Evolutionary conservation across 2,329 filamentous ascomycete genomes (phyloP), one percentile per base, ranked within the genome.

Genomic region (Penicillium sp.): DNA sequence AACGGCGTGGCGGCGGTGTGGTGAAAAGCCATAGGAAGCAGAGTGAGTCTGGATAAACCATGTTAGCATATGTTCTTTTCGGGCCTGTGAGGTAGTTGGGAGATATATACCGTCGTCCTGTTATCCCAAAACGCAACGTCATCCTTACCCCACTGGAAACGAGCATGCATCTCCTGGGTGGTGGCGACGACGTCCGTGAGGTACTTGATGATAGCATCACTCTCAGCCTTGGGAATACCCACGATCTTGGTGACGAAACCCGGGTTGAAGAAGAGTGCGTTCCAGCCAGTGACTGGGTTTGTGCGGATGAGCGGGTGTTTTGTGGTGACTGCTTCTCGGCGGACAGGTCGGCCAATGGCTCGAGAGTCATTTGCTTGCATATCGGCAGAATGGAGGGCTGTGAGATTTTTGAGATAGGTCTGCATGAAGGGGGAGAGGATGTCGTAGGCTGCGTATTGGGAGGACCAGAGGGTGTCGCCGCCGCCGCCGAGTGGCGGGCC

Each of bases 51-150:
- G 42, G 37, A 43, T 11, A 16, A 26, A 33, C 28, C 60, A 19
- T 64, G 49, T 58, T 40, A 61, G 11, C 2, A 40, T 35, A 60
- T 46, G 11, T 5, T 14, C 28, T 33, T 1, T 1, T 22, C 19
- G 19, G 19, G 19, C 2, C 10, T 22, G 28, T 14, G n/a, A 35
- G 16, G 7, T 51, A 3, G 11, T 19, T 14, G 37, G 33, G 26
- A 37, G 11, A 40, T 25, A 71, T 77, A 68, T 70, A 86, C 82
- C 49, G 80, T 82, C 40, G 82, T 76, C 19, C 87, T 78, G 64
- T 89, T 90, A 70, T 90, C 87, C 87, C 88, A 90, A 60, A 90
- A 82, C 0, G 87, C 87, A 1, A 91, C 85, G 59, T 89, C 88
- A 45, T 85, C 82, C 63, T 85, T 83, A 46, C 82, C 80, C 87